phyloP scores from a whole-genome alignment of 345 rosid species.

The Cardamine resedifolia region DNA sequence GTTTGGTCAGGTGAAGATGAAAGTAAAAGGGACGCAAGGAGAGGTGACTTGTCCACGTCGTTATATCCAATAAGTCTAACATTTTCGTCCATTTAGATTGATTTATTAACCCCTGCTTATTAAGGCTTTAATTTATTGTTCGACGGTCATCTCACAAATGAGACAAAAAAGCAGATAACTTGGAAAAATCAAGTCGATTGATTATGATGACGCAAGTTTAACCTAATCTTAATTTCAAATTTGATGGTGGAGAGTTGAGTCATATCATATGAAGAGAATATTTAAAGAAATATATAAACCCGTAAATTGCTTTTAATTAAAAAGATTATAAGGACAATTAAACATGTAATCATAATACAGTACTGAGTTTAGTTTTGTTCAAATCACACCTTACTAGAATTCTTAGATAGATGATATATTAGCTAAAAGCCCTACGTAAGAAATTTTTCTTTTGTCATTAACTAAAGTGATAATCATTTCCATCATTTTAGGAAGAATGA shows the following conservation, averaged over 20 bases:
- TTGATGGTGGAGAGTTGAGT: not conserved
- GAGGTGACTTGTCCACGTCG: conserved; percentile 39
- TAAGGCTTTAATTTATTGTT: not conserved
- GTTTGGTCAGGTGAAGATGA: conserved; percentile 37
- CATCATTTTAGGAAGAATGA: not conserved
- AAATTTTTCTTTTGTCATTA: not conserved
- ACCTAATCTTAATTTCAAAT: conserved; percentile 25
- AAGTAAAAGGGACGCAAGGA: conserved; percentile 40
- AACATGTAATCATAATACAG: not conserved
- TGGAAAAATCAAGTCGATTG: conserved; percentile 23
- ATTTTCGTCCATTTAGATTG: conserved; percentile 4
- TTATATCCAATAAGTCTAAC: conserved; percentile 7
- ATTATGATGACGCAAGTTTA: conserved; percentile 19
- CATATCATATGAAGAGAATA: not conserved
- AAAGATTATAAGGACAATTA: not conserved
- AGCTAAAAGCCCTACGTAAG: not conserved
- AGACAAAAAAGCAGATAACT: conserved; percentile 28
- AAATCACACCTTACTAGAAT: not conserved
- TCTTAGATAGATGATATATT: not conserved
- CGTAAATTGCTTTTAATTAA: not conserved
- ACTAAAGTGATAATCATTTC: not conserved
- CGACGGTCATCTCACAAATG: conserved; percentile 24
- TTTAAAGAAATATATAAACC: not conserved
- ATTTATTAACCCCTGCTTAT: not conserved
- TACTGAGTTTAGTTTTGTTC: not conserved